These are phyloP conservation scores for Hypoxylon subgilvum DNA, from an alignment of 495 filamentous ascomycete genomes.

Conservation along the genomic window DNA sequence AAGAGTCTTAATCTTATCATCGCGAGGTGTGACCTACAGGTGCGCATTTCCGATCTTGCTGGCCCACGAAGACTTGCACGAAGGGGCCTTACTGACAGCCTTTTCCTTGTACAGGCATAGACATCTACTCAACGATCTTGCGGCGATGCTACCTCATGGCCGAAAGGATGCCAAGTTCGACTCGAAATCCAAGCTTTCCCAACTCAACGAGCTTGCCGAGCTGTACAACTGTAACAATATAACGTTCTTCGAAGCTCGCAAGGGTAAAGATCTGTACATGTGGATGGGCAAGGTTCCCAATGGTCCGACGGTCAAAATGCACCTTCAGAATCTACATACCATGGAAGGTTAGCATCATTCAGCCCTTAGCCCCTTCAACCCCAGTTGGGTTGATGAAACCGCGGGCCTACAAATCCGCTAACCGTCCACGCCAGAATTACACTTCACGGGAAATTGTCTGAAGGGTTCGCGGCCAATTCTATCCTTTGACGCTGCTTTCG, in stretches of 20 bases:
- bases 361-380: neutral
- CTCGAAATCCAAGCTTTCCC: constrained; percentile 89
- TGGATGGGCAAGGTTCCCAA: constrained; percentile 96
- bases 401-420: neutral
- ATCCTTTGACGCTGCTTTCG: constrained; percentile 88
- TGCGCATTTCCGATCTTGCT: constrained; percentile 45
- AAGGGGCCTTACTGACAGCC: constrained; percentile 2
- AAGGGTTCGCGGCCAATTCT: constrained; percentile 95
- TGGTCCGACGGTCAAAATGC: constrained; percentile 80
- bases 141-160: constrained; percentile 85
- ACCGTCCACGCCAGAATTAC: constrained; percentile 65
- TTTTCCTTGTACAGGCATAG: constrained; percentile 68
- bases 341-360: constrained; percentile 44
- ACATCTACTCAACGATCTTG: constrained; percentile 88
- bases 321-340: constrained; percentile 66
- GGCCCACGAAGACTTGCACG: neutral
- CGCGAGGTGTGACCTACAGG: constrained; percentile 88
- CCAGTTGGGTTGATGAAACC: neutral
- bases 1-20: constrained; percentile 85
- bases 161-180: constrained; percentile 96
- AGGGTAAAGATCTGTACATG: constrained; percentile 91
- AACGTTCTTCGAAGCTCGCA: constrained; percentile 93
- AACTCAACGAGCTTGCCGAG: constrained; percentile 95
- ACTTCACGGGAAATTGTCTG: constrained; percentile 95
- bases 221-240: constrained; percentile 99